phyloP scores from a whole-genome alignment of 2,329 filamentous ascomycete species.

The Cercospora canescens region DNA sequence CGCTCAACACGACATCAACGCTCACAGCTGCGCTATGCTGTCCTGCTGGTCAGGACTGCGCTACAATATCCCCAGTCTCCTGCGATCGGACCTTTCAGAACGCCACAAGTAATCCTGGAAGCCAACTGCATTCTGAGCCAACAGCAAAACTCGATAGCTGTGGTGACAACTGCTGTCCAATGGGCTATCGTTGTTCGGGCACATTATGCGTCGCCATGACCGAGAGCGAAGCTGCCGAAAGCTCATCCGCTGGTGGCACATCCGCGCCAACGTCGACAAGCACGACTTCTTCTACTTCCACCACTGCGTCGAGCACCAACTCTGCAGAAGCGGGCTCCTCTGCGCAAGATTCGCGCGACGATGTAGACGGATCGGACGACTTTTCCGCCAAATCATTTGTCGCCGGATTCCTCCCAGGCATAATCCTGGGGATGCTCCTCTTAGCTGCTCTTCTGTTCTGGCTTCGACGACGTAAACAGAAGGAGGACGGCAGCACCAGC shows the following conservation, averaged over 20 bases:
- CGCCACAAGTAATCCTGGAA: constrained; percentile 55
- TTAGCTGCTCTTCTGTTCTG: constrained; percentile 31
- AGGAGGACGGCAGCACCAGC: constrained; percentile 15
- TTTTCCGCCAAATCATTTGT: constrained; percentile 38
- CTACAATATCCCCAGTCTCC: constrained; percentile 61
- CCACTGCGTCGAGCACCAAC: constrained; percentile 46
- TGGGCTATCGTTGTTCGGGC: constrained; percentile 65
- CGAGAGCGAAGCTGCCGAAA: constrained; percentile 13
- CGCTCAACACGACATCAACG: constrained; percentile 62
- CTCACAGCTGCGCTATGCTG: constrained; percentile 72
- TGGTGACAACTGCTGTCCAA: constrained; percentile 66
- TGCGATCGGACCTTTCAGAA: constrained; percentile 67
- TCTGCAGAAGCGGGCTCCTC: constrained; percentile 12
- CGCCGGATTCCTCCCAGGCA: constrained; percentile 37
- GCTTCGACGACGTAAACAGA: constrained; percentile 22
- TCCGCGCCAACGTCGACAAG: constrained; percentile 4
- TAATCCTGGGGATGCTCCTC: constrained; percentile 32
- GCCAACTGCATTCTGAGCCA: constrained; percentile 67
- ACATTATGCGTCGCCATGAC: constrained; percentile 56
- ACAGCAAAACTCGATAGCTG: constrained; percentile 59
- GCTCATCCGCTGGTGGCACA: constrained; percentile 7
- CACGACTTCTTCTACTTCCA: background rate
- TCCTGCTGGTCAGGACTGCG: constrained; percentile 59
- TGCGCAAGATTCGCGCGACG: constrained; percentile 1
- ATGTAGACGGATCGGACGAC: constrained; percentile 8